Conservation (phyloP, 2,329 filamentous ascomycete genomes). For the Exophiala sp. region DNA sequence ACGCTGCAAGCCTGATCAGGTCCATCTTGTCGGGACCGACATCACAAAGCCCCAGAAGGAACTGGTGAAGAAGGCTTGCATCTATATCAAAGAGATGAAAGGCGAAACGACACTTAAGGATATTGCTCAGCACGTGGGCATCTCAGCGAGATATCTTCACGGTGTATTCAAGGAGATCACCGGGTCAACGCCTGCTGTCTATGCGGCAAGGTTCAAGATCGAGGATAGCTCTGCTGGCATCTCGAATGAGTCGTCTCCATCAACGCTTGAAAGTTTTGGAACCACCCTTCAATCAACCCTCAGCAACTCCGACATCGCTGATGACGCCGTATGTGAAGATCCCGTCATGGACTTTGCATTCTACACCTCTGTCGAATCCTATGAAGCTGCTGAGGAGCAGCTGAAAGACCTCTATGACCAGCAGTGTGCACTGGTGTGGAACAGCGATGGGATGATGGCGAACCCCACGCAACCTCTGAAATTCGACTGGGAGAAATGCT, state of each 20-base stretch:
- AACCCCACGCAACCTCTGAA: too few species aligned
- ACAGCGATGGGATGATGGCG: too few species aligned
- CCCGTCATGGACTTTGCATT: too few species aligned
- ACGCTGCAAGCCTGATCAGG: conserved; percentile 49
- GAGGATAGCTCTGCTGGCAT: neutral
- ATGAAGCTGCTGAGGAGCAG: too few species aligned
- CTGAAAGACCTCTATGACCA: too few species aligned
- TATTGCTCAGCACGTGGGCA: neutral
- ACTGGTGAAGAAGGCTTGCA: neutral
- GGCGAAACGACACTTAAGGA: neutral
- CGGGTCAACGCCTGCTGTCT: neutral
- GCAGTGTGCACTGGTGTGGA: too few species aligned
- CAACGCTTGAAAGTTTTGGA: too few species aligned
- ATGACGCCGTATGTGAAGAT: too few species aligned
- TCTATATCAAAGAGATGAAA: neutral
- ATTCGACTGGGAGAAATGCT: too few species aligned
- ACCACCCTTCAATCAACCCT: too few species aligned
- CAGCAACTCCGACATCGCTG: too few species aligned
- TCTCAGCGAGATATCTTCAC: neutral
- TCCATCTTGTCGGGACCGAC: neutral
- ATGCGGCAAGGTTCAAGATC: neutral
- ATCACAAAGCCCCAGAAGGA: neutral
- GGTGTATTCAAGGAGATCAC: conserved; percentile 1
- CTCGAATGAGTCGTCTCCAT: neutral
- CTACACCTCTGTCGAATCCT: too few species aligned